These are phyloP conservation scores for Boletellus deceptivus DNA, from an alignment of 1,284 basidiomycete species.

Conservation along the genomic window DNA sequence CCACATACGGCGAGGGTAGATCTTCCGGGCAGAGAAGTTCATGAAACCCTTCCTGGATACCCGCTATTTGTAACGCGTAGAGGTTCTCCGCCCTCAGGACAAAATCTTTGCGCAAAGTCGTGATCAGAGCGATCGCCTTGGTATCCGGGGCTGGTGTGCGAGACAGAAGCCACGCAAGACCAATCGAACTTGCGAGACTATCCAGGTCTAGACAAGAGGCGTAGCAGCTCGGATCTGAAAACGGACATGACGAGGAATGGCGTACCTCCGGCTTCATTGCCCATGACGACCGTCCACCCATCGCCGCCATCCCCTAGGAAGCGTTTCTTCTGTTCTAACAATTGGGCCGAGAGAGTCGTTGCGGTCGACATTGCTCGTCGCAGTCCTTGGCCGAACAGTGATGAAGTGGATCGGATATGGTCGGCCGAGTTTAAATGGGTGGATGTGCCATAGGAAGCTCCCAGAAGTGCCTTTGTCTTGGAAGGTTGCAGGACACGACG, in stretches of 20 bases:
- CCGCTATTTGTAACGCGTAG: conserved; percentile 63
- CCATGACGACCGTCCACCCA: conserved; percentile 84
- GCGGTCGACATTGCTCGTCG: conserved; percentile 22
- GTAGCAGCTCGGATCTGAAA: not conserved
- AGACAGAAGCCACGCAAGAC: conserved; percentile 71
- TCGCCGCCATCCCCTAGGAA: conserved; percentile 42
- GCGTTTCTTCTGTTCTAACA: conserved; percentile 37
- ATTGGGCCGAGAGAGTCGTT: conserved; percentile 37
- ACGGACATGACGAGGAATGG: not conserved
- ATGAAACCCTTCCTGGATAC: conserved; percentile 44
- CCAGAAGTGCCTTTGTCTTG: not conserved
- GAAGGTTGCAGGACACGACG: not conserved
- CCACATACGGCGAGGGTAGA: conserved; percentile 40
- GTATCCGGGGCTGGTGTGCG: conserved; percentile 32
- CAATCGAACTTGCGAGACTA: conserved; percentile 79
- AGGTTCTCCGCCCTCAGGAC: conserved; percentile 85
- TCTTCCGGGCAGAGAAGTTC: conserved; percentile 63
- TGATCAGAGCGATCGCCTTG: conserved; percentile 67
- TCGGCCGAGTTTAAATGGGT: not conserved
- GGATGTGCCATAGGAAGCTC: not conserved
- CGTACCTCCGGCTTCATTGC: conserved; percentile 90
- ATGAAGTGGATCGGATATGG: not conserved
- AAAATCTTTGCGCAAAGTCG: conserved; percentile 70
- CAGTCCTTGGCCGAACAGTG: not conserved
- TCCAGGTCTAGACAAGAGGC: conserved; percentile 70